These are phyloP conservation scores for Mortierella antarctica DNA, from an alignment of 192 early-diverging fungal species.

Conservation along the genomic window DNA sequence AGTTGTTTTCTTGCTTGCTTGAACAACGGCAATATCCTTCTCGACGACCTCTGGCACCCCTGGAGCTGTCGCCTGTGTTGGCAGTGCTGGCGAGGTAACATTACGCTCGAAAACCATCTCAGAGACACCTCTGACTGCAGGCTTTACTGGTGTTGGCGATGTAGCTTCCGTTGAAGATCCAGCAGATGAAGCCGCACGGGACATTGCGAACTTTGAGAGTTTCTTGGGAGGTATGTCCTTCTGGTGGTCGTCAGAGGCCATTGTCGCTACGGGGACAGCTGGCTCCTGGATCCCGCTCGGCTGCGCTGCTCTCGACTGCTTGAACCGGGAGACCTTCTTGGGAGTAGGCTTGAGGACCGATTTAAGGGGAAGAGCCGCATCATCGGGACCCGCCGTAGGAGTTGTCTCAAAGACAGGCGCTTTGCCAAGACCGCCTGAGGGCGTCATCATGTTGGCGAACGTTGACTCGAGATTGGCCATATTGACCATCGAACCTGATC, in stretches of 20 bases:
- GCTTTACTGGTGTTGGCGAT: background rate
- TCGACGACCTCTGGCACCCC: slow-evolving; percentile 26
- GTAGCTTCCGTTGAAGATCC: background rate
- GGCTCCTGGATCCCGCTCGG: slow-evolving; percentile 1
- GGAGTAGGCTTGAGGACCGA: slow-evolving; percentile 29
- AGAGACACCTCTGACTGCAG: slow-evolving; percentile 21
- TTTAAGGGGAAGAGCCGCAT: slow-evolving; percentile 35
- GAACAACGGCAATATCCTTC: background rate
- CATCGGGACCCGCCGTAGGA: slow-evolving; percentile 30
- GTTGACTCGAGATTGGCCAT: slow-evolving; percentile 40
- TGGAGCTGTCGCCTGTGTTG: background rate
- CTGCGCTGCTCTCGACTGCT: slow-evolving; percentile 12
- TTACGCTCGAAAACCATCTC: slow-evolving; percentile 30
- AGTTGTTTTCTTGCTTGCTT: background rate
- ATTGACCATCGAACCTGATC: slow-evolving; percentile 23
- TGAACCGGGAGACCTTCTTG: slow-evolving; percentile 36
- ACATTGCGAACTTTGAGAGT: slow-evolving; percentile 41
- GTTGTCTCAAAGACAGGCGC: slow-evolving; percentile 13
- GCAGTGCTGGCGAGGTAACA: background rate
- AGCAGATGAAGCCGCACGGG: slow-evolving; percentile 30
- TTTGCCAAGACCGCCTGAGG: slow-evolving; percentile 1
- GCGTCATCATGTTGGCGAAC: slow-evolving; percentile 11
- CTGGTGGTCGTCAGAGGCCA: background rate
- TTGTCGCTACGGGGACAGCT: background rate
- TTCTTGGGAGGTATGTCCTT: slow-evolving; percentile 15